Evolutionary conservation across 2,329 filamentous ascomycete genomes (phyloP), one percentile per base, ranked within the genome.

Genomic region (Aspergillus nomiae): DNA sequence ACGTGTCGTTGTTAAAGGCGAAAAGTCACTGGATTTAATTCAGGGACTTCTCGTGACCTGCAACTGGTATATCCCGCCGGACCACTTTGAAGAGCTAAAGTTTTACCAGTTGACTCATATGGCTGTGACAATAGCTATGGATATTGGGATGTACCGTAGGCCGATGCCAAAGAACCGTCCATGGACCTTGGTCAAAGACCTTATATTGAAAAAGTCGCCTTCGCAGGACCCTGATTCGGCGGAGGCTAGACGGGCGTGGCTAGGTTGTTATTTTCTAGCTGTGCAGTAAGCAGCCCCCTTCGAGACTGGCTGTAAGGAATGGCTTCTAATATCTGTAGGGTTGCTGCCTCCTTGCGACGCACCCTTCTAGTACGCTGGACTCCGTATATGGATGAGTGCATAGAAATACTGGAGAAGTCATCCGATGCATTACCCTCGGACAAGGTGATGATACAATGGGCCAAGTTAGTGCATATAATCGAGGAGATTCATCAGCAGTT

Each of bases 101-200:
- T 96, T 95, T 75, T 96, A 95, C 78, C 91, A 94, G 79, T 85
- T 95, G 67, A 88, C 92, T 53, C 92, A 96, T 74, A 87, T 92
- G 72, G 90, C 91, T 2, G 89, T 89, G 55, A 86, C 92, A 69
- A 92, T 96, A 89, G 90, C 90, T 30, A 88, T 96, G 60, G 92
- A 96, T 69, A 85, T 96, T 38, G 92, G 92, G 0, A 85, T 96
- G 8, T 91, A 89, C 19, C 85, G 86, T 65, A 81, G 83, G 67
- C 75, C 77, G 65, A 81, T 74, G 69, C 67, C 69, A 65, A 75
- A 77, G 70, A 66, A 64, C 10, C 75, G 71, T 54, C 69, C 68
- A 3, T 69, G 74, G 11, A 74, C 64, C n/a, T 69, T 79, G 38
- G 72, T 80, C 63, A 73, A 74, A 28, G 79, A 81, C 11, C 66